Evolutionary conservation across 148 eudicot genomes (phyloP).

Genomic region (Bassia scoparia): DNA sequence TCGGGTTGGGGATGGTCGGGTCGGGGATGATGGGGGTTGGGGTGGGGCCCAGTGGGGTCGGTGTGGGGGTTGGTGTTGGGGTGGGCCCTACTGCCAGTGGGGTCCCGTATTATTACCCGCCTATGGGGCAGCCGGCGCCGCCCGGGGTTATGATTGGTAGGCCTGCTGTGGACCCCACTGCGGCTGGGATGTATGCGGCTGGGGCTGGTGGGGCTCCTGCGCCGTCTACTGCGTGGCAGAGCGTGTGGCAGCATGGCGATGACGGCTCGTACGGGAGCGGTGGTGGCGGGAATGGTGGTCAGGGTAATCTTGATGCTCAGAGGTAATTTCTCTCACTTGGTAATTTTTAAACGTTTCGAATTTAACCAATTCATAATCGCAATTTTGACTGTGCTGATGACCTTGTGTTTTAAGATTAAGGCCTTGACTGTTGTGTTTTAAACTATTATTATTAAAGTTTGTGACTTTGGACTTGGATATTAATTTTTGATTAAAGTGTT

Average conservation of each 20-base stretch:
- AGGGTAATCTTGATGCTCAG: constrained; percentile 56
- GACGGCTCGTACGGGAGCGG: constrained; percentile 39
- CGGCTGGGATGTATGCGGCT: constrained; percentile 31
- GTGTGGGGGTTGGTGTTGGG: constrained; percentile 24
- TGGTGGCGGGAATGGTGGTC: constrained; percentile 37
- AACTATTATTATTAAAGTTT: no score
- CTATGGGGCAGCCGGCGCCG: constrained; percentile 57
- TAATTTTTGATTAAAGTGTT: no score
- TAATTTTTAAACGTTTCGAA: no score
- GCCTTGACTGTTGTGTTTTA: no score
- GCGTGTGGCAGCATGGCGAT: constrained; percentile 67
- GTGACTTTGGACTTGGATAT: no score
- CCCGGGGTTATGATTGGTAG: constrained; percentile 58
- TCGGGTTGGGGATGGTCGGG: constrained; percentile 27
- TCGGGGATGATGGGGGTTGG: background rate
- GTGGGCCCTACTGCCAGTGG: constrained; percentile 46
- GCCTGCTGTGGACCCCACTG: constrained; percentile 45
- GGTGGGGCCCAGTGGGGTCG: constrained; percentile 23
- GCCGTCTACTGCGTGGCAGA: constrained; percentile 76
- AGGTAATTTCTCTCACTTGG: constrained; percentile 33
- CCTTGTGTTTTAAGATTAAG: no score
- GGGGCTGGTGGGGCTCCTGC: constrained; percentile 24
- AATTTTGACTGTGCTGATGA: no score
- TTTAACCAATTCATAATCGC: no score
- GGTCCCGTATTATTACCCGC: constrained; percentile 67